Conservation (phyloP, 495 filamentous ascomycete genomes). For the Sabuloglossum arenarium region DNA sequence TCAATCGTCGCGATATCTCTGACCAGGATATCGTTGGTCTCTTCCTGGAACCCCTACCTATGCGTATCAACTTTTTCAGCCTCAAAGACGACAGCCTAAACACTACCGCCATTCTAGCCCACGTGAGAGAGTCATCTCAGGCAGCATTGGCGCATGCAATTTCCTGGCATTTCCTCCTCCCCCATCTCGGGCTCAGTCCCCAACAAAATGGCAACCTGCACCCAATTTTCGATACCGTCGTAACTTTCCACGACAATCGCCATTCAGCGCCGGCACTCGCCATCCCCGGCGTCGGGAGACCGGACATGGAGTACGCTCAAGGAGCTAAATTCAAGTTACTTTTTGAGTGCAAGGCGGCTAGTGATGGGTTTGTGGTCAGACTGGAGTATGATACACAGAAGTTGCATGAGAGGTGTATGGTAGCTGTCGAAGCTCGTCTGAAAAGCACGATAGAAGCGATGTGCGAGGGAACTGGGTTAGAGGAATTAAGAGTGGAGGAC, state of each 20-base stretch:
- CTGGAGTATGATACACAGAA: background rate
- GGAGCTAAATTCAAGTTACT: background rate
- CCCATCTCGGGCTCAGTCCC: background rate
- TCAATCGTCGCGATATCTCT: background rate
- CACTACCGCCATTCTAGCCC: background rate
- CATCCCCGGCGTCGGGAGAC: background rate
- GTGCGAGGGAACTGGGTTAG: background rate
- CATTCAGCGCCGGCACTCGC: background rate
- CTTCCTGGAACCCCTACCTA: background rate
- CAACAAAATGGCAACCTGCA: background rate
- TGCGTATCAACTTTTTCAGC: background rate
- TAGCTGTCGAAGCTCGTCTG: background rate
- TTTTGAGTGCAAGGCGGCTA: background rate
- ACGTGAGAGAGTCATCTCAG: background rate
- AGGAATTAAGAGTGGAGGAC: too few species aligned
- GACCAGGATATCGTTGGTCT: background rate
- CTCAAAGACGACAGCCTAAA: background rate
- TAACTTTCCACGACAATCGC: background rate
- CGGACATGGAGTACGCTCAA: background rate
- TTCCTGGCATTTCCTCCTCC: background rate
- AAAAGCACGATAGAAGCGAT: background rate
- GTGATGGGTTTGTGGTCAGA: background rate
- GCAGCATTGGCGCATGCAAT: background rate
- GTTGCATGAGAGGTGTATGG: background rate
- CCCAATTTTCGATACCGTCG: background rate